These are phyloP conservation scores for Russula sp. DNA, from an alignment of 768 basidiomycete genomes.

Conservation along the genomic window DNA sequence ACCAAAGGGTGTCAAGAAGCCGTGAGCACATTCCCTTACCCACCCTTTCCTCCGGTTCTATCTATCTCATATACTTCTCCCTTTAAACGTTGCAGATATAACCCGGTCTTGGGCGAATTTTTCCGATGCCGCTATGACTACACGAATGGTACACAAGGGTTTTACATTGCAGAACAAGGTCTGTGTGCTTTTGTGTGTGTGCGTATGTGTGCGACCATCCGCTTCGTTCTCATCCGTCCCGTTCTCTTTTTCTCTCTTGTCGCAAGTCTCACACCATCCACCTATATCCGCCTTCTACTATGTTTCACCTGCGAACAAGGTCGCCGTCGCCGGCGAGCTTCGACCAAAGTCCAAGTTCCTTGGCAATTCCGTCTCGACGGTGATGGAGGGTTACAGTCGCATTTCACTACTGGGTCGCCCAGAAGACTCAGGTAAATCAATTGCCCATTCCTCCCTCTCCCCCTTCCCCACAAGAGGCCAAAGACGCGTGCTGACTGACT, in stretches of 20 bases:
- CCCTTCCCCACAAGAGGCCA: not conserved
- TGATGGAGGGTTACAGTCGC: constrained; percentile 95
- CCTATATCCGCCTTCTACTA: constrained; percentile 96
- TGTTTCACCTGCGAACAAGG: constrained; percentile 83
- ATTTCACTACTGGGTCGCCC: constrained; percentile 78
- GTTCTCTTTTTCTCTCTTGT: not conserved
- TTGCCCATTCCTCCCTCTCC: constrained; percentile 33
- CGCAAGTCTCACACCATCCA: constrained; percentile 93
- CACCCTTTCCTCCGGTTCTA: constrained; percentile 13
- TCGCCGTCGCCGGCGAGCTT: constrained; percentile 88
- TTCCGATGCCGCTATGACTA: constrained; percentile 97
- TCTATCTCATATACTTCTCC: constrained; percentile 12
- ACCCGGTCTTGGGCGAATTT: constrained; percentile 95
- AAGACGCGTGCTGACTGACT: not conserved
- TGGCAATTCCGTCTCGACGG: constrained; percentile 94
- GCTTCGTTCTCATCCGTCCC: not conserved
- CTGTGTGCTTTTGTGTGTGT: constrained; percentile 25
- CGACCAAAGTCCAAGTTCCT: constrained; percentile 95
- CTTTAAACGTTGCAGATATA: constrained; percentile 58
- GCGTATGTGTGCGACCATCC: not conserved
- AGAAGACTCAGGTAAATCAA: constrained; percentile 70
- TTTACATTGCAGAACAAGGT: constrained; percentile 97
- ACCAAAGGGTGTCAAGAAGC: constrained; percentile 99
- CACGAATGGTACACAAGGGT: constrained; percentile 85
- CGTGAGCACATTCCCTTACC: constrained; percentile 51